Base-by-base conservation (phyloP, 2,329 filamentous ascomycete species). In the Fusarium domesticum region DNA sequence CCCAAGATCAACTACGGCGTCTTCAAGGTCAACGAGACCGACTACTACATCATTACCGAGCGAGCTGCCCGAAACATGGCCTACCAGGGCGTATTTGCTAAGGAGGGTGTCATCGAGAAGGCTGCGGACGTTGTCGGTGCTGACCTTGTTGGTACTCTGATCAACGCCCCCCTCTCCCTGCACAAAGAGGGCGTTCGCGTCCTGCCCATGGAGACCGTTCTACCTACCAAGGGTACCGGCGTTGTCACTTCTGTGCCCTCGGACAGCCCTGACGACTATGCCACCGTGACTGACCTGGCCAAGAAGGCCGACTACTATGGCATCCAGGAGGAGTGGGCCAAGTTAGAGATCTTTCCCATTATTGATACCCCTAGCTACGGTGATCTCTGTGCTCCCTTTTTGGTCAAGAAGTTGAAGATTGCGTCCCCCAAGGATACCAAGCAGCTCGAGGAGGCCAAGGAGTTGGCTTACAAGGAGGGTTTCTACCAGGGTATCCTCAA, bases 221-320 rank as follows among this genome's bases (percentile, higher is more conserved):
- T 93, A 58, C 85, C 89, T 14, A 87, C 86, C 43, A 98, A 98
- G 75, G 93, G 93, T 63, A 98, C 93, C 17, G 93, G 91, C 64
- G 91, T 98, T 31, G 93, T 98, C 37, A 95, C 91, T 2, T 97
- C 82, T 32, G 93, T 98, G 12, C 93, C 93, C 16, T 96, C 90
- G 2, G 93, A 98, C 72, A 95, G 88, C 45, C 69, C 93, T 2
- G 93, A 98, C 64, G 93, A 98, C 64, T 98, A 85, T 67, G 90
- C 90, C 35, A 98, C 90, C 20, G 78, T 92, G 33, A 78, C 81
- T 35, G 93, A 98, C 53, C 78, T 98, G 47, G 81, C 83, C 31
- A 97, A 97, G 78, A 98, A 98, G 75, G 81, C 92, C 1, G 92
- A 95, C 6, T 97, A 89, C 74, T 96, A 98, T 68, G 86, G 87